phyloP scores from a whole-genome alignment of 495 filamentous ascomycete species.

The Tetracladium setigerum region DNA sequence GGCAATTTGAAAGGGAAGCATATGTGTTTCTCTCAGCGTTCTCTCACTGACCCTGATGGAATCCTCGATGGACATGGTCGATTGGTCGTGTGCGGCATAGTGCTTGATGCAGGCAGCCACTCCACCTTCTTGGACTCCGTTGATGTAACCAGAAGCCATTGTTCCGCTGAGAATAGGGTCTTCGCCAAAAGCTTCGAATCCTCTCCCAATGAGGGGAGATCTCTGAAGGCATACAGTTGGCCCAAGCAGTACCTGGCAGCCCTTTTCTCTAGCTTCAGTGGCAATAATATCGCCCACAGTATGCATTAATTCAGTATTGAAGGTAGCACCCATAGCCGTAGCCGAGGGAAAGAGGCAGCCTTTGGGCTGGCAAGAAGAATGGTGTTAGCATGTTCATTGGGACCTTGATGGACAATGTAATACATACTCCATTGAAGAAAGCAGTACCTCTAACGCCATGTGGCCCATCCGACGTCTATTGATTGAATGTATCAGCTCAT shows the following conservation, averaged over 20 bases:
- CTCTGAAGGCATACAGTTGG: constrained; percentile 68
- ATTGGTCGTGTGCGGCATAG: constrained; percentile 71
- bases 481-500: too few relatives aligned
- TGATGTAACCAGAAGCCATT: constrained; percentile 53
- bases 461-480: not conserved
- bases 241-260: constrained; percentile 58
- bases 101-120: constrained; percentile 68
- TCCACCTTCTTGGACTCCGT: constrained; percentile 60
- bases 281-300: constrained; percentile 53
- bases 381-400: too few relatives aligned
- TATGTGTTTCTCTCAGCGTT: constrained; percentile 67
- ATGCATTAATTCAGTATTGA: constrained; percentile 51
- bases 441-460: not conserved
- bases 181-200: constrained; percentile 68
- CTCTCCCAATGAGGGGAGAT: constrained; percentile 63
- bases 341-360: not conserved
- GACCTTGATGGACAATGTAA: too few relatives aligned
- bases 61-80: constrained; percentile 59
- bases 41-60: constrained; percentile 59
- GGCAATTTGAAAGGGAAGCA: constrained; percentile 62
- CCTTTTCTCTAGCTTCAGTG: constrained; percentile 60
- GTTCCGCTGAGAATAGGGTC: constrained; percentile 64
- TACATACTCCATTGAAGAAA: too few relatives aligned
- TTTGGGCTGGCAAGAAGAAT: too few relatives aligned
- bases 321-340: constrained; percentile 54